phyloP scores from a whole-genome alignment of 129 eudicot species.

The Ambrosia artemisiifolia region DNA sequence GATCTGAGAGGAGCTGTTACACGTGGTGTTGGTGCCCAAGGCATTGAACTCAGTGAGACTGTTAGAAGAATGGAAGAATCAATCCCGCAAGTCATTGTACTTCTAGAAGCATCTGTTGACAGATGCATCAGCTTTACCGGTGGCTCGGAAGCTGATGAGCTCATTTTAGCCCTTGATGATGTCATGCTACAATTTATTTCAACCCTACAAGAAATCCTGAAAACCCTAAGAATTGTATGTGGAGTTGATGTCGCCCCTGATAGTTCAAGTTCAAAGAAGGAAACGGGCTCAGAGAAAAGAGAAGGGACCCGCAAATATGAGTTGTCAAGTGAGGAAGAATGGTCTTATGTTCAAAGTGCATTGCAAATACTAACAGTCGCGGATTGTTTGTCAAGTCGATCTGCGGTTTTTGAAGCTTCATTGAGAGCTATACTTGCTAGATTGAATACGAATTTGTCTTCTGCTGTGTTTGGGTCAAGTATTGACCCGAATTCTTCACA shows the following conservation, averaged over 20 bases:
- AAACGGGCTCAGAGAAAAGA: constrained; percentile 57
- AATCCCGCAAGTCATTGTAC: constrained; percentile 91
- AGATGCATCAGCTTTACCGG: constrained; percentile 96
- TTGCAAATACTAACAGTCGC: constrained; percentile 91
- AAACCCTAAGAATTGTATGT: constrained; percentile 74
- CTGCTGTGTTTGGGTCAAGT: constrained; percentile 72
- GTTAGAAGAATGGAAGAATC: constrained; percentile 99
- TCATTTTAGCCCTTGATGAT: constrained; percentile 88
- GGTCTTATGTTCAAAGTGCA: constrained; percentile 98
- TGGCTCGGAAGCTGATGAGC: constrained; percentile 94
- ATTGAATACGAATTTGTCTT: constrained; percentile 79
- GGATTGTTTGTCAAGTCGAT: constrained; percentile 85
- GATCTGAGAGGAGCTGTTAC: constrained; percentile 92
- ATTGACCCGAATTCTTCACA: constrained; percentile 57
- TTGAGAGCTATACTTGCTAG: constrained; percentile 91
- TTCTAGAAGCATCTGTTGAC: constrained; percentile 94
- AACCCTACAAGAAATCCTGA: constrained; percentile 75
- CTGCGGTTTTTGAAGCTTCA: constrained; percentile 98
- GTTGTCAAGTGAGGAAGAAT: constrained; percentile 90
- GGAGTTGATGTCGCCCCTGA: constrained; percentile 69
- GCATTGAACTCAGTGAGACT: constrained; percentile 95
- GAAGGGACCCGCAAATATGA: constrained; percentile 71
- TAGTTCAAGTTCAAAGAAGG: constrained; percentile 49
- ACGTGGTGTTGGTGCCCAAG: constrained; percentile 89
- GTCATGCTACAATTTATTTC: constrained; percentile 80